These are phyloP conservation scores for Umbelopsis isabellina DNA, from an alignment of 192 early-diverging fungal genomes.

Conservation along the genomic window DNA sequence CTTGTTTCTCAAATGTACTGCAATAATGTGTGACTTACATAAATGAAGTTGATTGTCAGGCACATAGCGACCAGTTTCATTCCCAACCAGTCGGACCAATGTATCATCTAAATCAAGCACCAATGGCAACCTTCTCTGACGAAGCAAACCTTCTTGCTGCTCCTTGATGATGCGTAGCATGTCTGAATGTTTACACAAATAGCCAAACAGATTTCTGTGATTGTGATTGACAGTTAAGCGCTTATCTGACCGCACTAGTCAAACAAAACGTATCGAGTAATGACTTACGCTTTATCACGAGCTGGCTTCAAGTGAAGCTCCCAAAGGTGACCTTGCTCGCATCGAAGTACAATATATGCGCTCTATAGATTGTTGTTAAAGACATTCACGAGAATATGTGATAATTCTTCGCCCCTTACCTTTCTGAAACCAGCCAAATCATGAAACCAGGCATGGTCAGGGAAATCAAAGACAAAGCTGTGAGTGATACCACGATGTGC, in stretches of 20 bases:
- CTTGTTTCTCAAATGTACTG: background rate
- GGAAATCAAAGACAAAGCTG: conserved; percentile 66
- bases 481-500: conserved; percentile 51
- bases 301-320: conserved; percentile 75
- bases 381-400: background rate
- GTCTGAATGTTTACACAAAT: conserved; percentile 60
- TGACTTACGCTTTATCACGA: conserved; percentile 61
- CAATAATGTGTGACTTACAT: conserved; percentile 15
- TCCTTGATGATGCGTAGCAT: conserved; percentile 57
- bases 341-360: conserved; percentile 52
- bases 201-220: conserved; percentile 66
- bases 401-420: conserved; percentile 33
- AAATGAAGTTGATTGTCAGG: conserved; percentile 46
- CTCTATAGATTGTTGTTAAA: conserved; percentile 38
- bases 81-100: conserved; percentile 68
- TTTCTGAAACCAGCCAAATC: conserved; percentile 68
- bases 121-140: conserved; percentile 60
- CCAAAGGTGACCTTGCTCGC: conserved; percentile 55
- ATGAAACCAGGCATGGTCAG: conserved; percentile 64
- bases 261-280: conserved; percentile 63
- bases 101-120: conserved; percentile 83
- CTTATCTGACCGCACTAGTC: conserved; percentile 52
- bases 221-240: background rate
- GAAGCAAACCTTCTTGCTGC: conserved; percentile 51
- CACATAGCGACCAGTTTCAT: conserved; percentile 62